phyloP scores from a whole-genome alignment of 768 basidiomycete species.

The Russula compacta region DNA sequence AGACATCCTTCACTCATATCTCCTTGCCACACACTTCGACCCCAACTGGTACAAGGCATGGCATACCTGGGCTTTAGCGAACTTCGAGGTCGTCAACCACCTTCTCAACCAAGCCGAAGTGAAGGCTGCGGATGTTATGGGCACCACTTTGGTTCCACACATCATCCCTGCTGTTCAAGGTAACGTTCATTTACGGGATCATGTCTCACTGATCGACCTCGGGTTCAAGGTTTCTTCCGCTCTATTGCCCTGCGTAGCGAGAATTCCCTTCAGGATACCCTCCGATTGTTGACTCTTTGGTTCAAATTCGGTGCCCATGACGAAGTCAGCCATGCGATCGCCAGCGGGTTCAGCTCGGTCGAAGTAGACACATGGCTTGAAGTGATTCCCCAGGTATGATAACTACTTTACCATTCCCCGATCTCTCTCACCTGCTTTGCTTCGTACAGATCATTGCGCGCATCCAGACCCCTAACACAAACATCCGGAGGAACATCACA shows the following conservation, averaged over 20 bases:
- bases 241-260: slow-evolving; percentile 86
- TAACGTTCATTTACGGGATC: slow-evolving; percentile 23
- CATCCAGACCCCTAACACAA: slow-evolving; percentile 86
- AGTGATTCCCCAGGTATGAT: slow-evolving; percentile 87
- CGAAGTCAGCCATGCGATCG: slow-evolving; percentile 85
- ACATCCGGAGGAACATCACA: slow-evolving; percentile 84
- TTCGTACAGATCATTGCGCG: slow-evolving; percentile 82
- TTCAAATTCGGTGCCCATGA: slow-evolving; percentile 93
- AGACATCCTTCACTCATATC: slow-evolving; percentile 78
- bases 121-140: slow-evolving; percentile 47
- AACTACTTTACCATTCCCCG: background rate
- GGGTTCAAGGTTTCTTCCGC: slow-evolving; percentile 73
- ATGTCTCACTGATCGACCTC: slow-evolving; percentile 7
- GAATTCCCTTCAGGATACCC: slow-evolving; percentile 89
- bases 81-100: slow-evolving; percentile 85
- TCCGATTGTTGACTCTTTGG: slow-evolving; percentile 91
- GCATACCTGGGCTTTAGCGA: slow-evolving; percentile 97
- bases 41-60: slow-evolving; percentile 98
- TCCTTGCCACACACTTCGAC: slow-evolving; percentile 83
- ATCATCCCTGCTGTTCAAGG: slow-evolving; percentile 92
- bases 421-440: background rate
- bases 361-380: slow-evolving; percentile 98
- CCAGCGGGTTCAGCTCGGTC: slow-evolving; percentile 75
- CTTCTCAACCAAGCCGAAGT: slow-evolving; percentile 60
- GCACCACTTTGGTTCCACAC: slow-evolving; percentile 62